These are phyloP conservation scores for Ogataea sp. DNA, from an alignment of 805 yeast genomes.

Conservation along the genomic window DNA sequence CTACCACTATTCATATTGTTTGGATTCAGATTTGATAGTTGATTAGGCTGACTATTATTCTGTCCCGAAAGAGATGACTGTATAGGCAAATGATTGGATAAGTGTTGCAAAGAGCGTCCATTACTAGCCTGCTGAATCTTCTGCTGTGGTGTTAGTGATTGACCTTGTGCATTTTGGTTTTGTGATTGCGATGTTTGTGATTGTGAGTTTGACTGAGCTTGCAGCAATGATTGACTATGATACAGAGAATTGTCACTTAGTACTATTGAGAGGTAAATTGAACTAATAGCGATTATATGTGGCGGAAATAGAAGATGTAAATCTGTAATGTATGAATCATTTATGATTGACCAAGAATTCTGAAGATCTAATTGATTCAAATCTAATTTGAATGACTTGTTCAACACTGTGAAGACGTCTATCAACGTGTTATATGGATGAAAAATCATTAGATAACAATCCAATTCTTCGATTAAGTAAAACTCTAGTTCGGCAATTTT, in stretches of 20 bases:
- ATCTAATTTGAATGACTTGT: constrained; percentile 8
- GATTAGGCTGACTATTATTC: too few species aligned
- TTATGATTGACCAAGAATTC: constrained; percentile 81
- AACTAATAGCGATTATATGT: constrained; percentile 74
- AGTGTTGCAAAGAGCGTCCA: too few species aligned
- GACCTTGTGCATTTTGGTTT: not conserved
- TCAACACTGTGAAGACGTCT: constrained; percentile 37
- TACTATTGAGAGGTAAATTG: constrained; percentile 72
- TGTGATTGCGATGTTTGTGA: constrained; percentile 2
- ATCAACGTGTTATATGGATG: constrained; percentile 65
- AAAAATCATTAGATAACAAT: constrained; percentile 60
- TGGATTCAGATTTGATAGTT: too few species aligned
- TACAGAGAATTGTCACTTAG: constrained; percentile 24
- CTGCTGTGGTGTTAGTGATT: not conserved
- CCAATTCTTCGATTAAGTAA: constrained; percentile 82
- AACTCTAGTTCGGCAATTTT: constrained; percentile 94
- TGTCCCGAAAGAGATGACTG: too few species aligned
- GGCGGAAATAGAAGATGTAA: constrained; percentile 80
- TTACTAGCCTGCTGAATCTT: too few species aligned
- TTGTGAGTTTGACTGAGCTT: constrained; percentile 1
- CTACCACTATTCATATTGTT: too few species aligned
- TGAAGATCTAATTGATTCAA: constrained; percentile 66
- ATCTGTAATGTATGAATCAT: constrained; percentile 87
- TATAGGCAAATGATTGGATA: too few species aligned
- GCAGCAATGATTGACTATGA: not conserved